These are phyloP conservation scores for Exophiala sideris DNA, from an alignment of 2,329 filamentous ascomycete species.

Conservation along the genomic window DNA sequence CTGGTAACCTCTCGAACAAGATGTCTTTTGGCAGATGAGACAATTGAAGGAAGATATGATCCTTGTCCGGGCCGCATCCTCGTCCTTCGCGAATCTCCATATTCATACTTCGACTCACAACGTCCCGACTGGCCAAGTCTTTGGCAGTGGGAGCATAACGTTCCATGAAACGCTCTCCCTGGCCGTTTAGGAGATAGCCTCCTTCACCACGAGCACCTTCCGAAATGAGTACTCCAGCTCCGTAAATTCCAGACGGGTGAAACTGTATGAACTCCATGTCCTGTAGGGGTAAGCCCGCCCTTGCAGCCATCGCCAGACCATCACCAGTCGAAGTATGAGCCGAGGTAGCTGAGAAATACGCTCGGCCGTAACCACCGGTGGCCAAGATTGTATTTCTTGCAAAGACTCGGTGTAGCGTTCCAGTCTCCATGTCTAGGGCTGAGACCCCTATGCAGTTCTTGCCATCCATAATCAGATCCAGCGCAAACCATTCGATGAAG, in stretches of 20 bases:
- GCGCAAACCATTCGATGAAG: conserved; percentile 98
- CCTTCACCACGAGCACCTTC: conserved; percentile 97
- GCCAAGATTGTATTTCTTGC: conserved; percentile 95
- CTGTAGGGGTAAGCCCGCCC: conserved; percentile 96
- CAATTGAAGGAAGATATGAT: conserved; percentile 97
- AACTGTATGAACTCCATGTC: conserved; percentile 99
- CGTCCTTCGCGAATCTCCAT: conserved; percentile 96
- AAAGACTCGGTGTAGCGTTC: conserved; percentile 93
- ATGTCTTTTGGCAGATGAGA: conserved; percentile 90
- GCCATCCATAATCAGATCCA: conserved; percentile 96
- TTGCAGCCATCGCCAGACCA: conserved; percentile 98
- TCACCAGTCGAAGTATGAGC: conserved; percentile 98
- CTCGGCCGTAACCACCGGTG: conserved; percentile 94
- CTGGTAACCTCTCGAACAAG: conserved; percentile 90
- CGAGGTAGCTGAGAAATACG: conserved; percentile 97
- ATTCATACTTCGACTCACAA: conserved; percentile 96
- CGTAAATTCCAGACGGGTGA: conserved; percentile 98
- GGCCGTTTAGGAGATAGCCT: conserved; percentile 93
- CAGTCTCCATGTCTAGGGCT: conserved; percentile 98
- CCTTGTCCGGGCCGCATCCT: conserved; percentile 94
- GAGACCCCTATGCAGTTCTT: conserved; percentile 95
- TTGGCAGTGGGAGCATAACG: conserved; percentile 96
- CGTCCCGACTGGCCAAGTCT: conserved; percentile 93
- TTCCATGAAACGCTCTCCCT: conserved; percentile 99
- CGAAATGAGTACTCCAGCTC: conserved; percentile 94